These are phyloP conservation scores for Plasmodium knowlesi DNA, from an alignment of 169 alveolate genomes.

Conservation along the genomic window DNA sequence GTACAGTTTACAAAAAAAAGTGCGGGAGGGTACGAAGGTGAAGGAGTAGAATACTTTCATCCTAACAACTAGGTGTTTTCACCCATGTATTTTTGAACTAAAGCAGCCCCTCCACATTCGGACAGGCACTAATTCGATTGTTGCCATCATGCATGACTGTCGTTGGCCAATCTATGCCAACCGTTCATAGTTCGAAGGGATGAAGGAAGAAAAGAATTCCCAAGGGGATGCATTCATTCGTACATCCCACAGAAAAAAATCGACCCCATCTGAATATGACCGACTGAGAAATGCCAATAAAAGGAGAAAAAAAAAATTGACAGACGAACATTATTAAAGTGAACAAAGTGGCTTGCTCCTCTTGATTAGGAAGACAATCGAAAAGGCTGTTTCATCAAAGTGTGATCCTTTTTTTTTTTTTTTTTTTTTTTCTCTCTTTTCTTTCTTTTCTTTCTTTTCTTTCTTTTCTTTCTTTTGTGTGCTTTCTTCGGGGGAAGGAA, in stretches of 20 bases:
- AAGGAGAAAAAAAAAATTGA: neutral
- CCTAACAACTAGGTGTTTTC: neutral
- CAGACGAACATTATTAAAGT: neutral
- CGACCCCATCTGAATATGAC: neutral
- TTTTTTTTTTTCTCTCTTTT: too few relatives aligned
- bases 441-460: too few relatives aligned
- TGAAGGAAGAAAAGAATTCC: neutral
- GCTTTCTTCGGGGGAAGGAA: neutral
- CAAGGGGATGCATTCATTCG: neutral
- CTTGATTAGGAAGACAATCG: neutral
- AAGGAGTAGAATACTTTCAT: neutral
- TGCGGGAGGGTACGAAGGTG: neutral
- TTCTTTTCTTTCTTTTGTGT: too few relatives aligned
- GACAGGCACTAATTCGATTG: neutral
- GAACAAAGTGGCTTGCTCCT: neutral
- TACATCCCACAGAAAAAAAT: neutral
- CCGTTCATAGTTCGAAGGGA: neutral
- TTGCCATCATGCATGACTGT: neutral
- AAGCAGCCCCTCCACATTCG: neutral
- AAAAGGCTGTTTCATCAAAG: neutral
- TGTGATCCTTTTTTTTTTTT: neutral
- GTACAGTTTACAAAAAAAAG: neutral
- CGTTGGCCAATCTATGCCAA: neutral
- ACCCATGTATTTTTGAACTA: neutral
- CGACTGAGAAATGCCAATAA: neutral